Evolutionary conservation across 2,329 filamentous ascomycete species (phyloP).

Genomic region (Exserohilum turcica): DNA sequence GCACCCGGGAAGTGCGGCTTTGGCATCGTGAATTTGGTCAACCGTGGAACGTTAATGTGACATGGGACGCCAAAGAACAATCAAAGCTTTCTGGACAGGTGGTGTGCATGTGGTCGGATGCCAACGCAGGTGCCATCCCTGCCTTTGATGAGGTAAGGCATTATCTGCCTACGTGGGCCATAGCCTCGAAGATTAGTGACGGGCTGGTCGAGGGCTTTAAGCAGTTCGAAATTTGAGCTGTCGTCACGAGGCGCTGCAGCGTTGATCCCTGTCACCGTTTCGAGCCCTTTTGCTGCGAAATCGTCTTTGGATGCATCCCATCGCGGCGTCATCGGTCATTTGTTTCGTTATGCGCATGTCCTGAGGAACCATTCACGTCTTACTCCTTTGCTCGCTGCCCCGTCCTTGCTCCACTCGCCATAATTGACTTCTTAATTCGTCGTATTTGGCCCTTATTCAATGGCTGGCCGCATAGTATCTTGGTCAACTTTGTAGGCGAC

Average conservation of each 20-base stretch:
- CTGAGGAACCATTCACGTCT: conserved; percentile 13
- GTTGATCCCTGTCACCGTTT: conserved; percentile 31
- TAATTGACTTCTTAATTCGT: conserved; percentile 10
- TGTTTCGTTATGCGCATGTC: conserved; percentile 27
- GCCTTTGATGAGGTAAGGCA: conserved; percentile 79
- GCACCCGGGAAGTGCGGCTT: conserved; percentile 71
- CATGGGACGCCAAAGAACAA: conserved; percentile 59
- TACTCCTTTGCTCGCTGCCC: not conserved
- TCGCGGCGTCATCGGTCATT: conserved; percentile 34
- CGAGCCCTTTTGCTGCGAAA: conserved; percentile 41
- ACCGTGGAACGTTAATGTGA: conserved; percentile 75
- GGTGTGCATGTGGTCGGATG: conserved; percentile 86
- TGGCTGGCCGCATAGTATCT: not conserved
- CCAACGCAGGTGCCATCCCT: conserved; percentile 76
- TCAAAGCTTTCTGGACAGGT: conserved; percentile 62
- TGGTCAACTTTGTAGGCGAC: not conserved
- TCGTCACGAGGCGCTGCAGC: conserved; percentile 24
- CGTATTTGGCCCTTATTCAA: conserved; percentile 10
- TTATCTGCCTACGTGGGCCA: conserved; percentile 80
- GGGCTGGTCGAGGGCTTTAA: conserved; percentile 83
- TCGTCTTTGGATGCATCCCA: conserved; percentile 39
- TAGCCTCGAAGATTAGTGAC: conserved; percentile 74
- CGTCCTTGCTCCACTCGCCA: conserved; percentile 2
- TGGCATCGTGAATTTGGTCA: conserved; percentile 83
- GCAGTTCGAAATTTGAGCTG: conserved; percentile 56